Base-by-base conservation (phyloP, 805 yeast species). In the Wickerhamiella australiensis region DNA sequence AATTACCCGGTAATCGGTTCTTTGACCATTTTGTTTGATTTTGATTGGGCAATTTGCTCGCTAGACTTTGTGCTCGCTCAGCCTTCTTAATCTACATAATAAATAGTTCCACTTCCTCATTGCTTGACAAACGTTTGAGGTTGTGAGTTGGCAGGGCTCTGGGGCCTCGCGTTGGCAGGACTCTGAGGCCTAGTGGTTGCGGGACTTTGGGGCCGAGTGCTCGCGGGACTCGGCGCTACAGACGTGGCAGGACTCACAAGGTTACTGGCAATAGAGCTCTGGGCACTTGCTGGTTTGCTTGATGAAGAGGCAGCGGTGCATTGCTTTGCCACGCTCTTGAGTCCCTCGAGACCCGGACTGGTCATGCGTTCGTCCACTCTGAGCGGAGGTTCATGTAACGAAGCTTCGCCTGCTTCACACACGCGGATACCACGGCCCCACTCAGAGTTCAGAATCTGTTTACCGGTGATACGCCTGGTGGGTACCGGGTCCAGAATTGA, bases 401-500 rank as follows among this genome's bases (percentile, higher is more conserved):
- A 33, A 11, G 47, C 47, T 25, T 45, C 79, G 12, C 84, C 88
- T 21, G 84, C 82, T 31, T 75, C 78, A 63, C 95, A 87, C 23
- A 85, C 79, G 52, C 69, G 73, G 54, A 90, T 87, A 62, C 85
- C 94, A 52, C 96, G 71, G 0, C 94, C 95, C 97, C 97, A 90
- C 65, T 92, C 97, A 63, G 92, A 81, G 61, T 83, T 87, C 61
- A 92, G 69, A 23, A 88, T 78, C 66, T 90, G 96, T 57, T 78
- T 77, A 12, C 94, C 94, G 22, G 84, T 88, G 55, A 92, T 83
- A 62, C 97, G 75, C 57, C 96, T 74, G 12, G 74, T 69, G 3
- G 98, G 94, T 29, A 82, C 79, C 1, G 98, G 98, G 62, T 92
- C 97, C 57, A 92, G 69, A 50, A 92, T 83, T 18, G 95, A 85